Evolutionary conservation across 1,284 basidiomycete genomes (phyloP).

Genomic region (Rhizopogon hawkerae): DNA sequence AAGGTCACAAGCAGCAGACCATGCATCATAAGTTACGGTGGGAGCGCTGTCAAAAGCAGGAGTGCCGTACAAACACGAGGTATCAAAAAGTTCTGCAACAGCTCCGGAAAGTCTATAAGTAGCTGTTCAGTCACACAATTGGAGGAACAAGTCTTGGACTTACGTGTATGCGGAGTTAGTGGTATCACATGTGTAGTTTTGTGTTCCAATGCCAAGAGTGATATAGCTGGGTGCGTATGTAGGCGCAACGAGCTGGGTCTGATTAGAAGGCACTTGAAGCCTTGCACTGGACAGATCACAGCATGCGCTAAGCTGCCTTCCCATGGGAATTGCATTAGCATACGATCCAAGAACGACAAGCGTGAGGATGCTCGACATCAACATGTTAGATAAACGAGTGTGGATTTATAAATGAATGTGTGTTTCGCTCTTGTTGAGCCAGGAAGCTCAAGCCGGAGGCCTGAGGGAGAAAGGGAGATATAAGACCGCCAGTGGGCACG

Average conservation of each 20-base stretch:
- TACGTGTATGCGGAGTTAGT: slow-evolving; percentile 32
- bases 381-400: slow-evolving; percentile 1
- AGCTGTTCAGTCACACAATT: not conserved
- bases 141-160: slow-evolving; percentile 8
- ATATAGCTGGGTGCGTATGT: slow-evolving; percentile 32
- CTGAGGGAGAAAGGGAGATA: too few species aligned
- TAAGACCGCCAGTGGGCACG: too few species aligned
- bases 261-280: slow-evolving; percentile 17
- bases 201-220: slow-evolving; percentile 39
- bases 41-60: slow-evolving; percentile 34
- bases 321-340: not conserved
- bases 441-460: not conserved
- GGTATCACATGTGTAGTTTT: slow-evolving; percentile 40
- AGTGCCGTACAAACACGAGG: slow-evolving; percentile 42
- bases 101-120: slow-evolving; percentile 36
- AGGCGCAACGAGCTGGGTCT: slow-evolving; percentile 29
- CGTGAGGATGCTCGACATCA: not conserved
- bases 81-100: slow-evolving; percentile 50
- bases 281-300: slow-evolving; percentile 15
- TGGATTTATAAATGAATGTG: slow-evolving; percentile 1
- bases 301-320: not conserved
- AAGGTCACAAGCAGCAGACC: slow-evolving; percentile 25
- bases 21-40: slow-evolving; percentile 33
- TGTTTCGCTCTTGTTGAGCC: not conserved
- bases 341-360: not conserved